Evolutionary conservation across 352 stramenopile species (phyloP), one percentile per base, ranked within the genome.

Genomic region (Ophiocytium majus): DNA sequence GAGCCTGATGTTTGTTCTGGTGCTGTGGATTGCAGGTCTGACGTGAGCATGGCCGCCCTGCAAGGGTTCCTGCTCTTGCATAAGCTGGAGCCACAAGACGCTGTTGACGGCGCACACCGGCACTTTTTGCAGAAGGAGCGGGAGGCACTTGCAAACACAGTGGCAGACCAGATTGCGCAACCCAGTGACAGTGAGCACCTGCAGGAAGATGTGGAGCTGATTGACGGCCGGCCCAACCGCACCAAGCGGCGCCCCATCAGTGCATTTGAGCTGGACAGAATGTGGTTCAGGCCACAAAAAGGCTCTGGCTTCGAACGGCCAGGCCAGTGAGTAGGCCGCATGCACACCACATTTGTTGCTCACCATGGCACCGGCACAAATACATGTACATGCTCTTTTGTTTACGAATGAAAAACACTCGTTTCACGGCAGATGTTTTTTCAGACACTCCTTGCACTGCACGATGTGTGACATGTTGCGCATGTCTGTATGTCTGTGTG

Each of bases 261-360:
- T 31, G 75, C 75, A 14, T 81, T 81, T 81, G 75, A 81, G 31
- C 31, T 81, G 50, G 75, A 81, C 32, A 81, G 49, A 33, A 81
- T 81, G 36, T 81, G 5, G 5, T 81, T 49, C 75, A 81, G 49
- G 14, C 75, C 75, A 37, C 75, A 81, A 17, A 33, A 81, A 43
- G 75, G 75, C 34, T 81, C 75, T 37, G 75, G 75, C 23, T 81
- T 81, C 49, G 75, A 81, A 81, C n/a, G n/a, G n/a, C n/a, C n/a
- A n/a, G n/a, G n/a, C n/a, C n/a, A n/a, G n/a, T n/a, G n/a, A n/a
- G n/a, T n/a, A n/a, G n/a, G n/a, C n/a, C n/a, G n/a, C n/a, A n/a
- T n/a, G n/a, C n/a, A n/a, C n/a, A n/a, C n/a, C n/a, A n/a, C n/a
- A n/a, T n/a, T n/a, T n/a, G n/a, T n/a, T n/a, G n/a, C n/a, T n/a